A percentile compares a stretch with the other conserved stretches of the same genome.
These are phyloP conservation scores for Nitzschia inconspicua DNA, from an alignment of 108 stramenopile genomes.

Conservation along the genomic window DNA sequence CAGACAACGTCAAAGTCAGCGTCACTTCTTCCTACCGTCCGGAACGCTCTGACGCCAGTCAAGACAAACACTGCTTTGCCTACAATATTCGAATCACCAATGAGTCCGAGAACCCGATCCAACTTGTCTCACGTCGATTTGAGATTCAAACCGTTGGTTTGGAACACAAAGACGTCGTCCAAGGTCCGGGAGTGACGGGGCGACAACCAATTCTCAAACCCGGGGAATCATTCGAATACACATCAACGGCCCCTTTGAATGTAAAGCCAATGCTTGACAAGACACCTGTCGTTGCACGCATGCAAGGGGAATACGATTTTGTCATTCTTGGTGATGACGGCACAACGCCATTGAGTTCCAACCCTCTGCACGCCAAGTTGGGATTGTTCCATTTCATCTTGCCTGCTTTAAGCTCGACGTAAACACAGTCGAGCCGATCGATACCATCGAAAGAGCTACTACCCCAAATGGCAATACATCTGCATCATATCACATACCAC, in stretches of 20 bases:
- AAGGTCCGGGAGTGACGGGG: constrained; percentile 89
- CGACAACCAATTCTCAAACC: constrained; percentile 90
- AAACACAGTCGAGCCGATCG: no score
- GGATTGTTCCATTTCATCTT: constrained; percentile 86
- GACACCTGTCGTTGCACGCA: constrained; percentile 85
- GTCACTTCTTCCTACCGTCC: constrained; percentile 86
- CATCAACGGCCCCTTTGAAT: constrained; percentile 78
- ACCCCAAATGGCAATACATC: no score
- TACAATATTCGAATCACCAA: constrained; percentile 96
- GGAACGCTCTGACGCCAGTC: constrained; percentile 75
- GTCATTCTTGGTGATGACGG: constrained; percentile 75
- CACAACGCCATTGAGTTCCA: constrained; percentile 64
- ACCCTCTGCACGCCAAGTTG: constrained; percentile 80
- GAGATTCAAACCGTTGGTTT: constrained; percentile 88
- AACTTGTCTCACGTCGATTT: constrained; percentile 85
- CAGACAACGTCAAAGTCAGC: constrained; percentile 73
- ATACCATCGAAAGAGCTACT: no score
- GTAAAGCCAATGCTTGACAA: constrained; percentile 77
- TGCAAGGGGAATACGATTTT: constrained; percentile 87
- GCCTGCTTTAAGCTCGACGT: constrained; percentile 37
- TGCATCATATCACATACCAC: no score
- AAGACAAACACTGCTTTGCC: constrained; percentile 88
- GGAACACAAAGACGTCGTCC: constrained; percentile 82
- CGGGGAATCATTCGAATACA: constrained; percentile 92
- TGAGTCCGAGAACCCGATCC: constrained; percentile 65